Conservation (phyloP, 164 flowering plant genomes). For the Chimonanthus salicifolius region DNA sequence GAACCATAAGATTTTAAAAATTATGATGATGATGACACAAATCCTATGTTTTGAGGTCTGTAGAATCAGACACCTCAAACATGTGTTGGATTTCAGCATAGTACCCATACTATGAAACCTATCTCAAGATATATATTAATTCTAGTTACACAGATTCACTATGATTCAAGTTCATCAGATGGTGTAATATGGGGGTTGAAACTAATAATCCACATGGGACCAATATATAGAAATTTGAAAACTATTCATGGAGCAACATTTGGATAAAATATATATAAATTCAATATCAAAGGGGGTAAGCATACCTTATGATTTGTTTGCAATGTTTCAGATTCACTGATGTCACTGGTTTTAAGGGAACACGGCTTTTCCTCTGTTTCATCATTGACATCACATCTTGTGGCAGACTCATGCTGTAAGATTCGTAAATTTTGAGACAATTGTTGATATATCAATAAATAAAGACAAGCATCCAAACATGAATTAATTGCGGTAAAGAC, state of each 20-base stretch:
- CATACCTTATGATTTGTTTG: slow-evolving; percentile 8
- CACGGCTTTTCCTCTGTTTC: slow-evolving; percentile 1
- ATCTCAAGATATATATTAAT: too few relatives aligned
- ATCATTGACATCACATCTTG: slow-evolving; percentile 6
- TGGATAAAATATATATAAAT: neutral
- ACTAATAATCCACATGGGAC: neutral
- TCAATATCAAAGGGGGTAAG: neutral
- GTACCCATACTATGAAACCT: neutral
- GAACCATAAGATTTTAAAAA: neutral
- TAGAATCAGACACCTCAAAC: too few relatives aligned
- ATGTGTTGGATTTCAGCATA: too few relatives aligned
- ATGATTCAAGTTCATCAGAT: neutral
- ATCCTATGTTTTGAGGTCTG: neutral
- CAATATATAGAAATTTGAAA: too few relatives aligned
- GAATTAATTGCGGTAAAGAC: neutral
- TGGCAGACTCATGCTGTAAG: slow-evolving; percentile 9
- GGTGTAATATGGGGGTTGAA: neutral
- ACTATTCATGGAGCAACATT: neutral
- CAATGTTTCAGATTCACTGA: slow-evolving; percentile 8
- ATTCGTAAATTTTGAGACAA: neutral
- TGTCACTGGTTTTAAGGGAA: slow-evolving; percentile 2
- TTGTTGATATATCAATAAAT: neutral
- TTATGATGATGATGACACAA: neutral
- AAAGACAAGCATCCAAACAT: neutral
- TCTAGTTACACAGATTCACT: too few relatives aligned